Base-by-base conservation (phyloP, 441 rosid genomes). In the Theobroma grandiflorum region DNA sequence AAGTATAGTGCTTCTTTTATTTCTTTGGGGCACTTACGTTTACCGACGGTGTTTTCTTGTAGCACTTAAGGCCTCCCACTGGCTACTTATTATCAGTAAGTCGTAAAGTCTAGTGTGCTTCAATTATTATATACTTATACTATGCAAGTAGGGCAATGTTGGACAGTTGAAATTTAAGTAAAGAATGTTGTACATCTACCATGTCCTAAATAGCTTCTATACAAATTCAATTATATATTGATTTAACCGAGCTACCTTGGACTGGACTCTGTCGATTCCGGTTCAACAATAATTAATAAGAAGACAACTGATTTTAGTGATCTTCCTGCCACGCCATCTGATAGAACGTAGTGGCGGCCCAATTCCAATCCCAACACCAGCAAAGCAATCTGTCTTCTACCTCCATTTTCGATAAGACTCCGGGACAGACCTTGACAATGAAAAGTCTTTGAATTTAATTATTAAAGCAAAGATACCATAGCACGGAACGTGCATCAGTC, bases 401-500 rank as follows among this genome's bases (percentile, higher is more conserved):
- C 77, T 75, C 52, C 22, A 59, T 78, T 80, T 79, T 61, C 76
- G 84, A 77, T 83, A 85, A 42, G 89, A 86, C 14, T 84, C 89
- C 3, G 87, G 91, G 81, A 84, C 90, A 26, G 68, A 85, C 87
- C 88, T 90, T 26, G 89, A 85, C 72, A 94, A 80, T 84, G 82
- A 90, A 65, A 52, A 74, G 77, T 74, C 78, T 85, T 94, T 96
- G 80, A 94, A 82, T 90, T 80, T 91, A 75, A 88, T 78, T 50
- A 94, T 49, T 80, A 90, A 79, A 52, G 90, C 90, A 76, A 93
- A 93, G 72, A 91, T 64, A 12, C 91, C 87, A 5, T 87, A 96
- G 84, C 96, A 91, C 0, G 95, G 91, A 70, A 93, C 8, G 72
- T 91, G 92, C 93, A 89, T 76, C 83, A 87, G 62, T 14, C 95